phyloP scores from a whole-genome alignment of 2,329 filamentous ascomycete species.

The Scopulariopsis brevicaulis region DNA sequence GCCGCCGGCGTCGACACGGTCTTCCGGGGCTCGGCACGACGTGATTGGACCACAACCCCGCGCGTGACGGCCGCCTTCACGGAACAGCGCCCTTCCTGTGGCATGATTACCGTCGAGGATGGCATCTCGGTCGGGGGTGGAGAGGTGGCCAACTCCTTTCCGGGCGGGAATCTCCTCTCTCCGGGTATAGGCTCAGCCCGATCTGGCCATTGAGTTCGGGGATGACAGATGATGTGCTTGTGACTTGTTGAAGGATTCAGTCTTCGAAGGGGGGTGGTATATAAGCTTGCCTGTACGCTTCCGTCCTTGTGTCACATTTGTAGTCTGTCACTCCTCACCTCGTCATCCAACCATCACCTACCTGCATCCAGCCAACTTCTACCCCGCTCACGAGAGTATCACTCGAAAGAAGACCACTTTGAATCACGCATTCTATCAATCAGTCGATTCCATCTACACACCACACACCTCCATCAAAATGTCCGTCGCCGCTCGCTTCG shows the following conservation, averaged over 20 bases:
- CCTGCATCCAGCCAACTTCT: neutral
- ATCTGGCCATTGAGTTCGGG: neutral
- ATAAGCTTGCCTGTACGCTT: neutral
- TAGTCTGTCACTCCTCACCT: neutral
- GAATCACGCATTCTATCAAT: neutral
- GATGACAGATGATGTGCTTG: neutral
- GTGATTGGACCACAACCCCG: neutral
- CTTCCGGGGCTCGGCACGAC: neutral
- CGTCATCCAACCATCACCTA: neutral
- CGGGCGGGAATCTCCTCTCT: neutral
- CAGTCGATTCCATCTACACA: neutral
- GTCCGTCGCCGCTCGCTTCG: neutral
- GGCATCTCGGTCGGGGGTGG: neutral
- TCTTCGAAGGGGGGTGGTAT: neutral
- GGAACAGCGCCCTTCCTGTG: neutral
- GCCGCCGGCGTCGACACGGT: neutral
- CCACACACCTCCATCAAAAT: neutral
- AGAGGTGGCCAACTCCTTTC: neutral
- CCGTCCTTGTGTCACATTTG: neutral
- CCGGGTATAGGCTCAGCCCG: neutral
- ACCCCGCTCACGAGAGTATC: neutral
- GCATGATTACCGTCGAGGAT: neutral
- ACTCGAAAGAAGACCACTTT: neutral
- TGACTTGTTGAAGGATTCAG: neutral
- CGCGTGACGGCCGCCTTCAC: neutral